Percentiles rank a stretch among this genome's conserved stretches.
These are phyloP conservation scores for Apiotrichum mycotoxinovorans DNA, from an alignment of 1,284 basidiomycete genomes.

Conservation along the genomic window DNA sequence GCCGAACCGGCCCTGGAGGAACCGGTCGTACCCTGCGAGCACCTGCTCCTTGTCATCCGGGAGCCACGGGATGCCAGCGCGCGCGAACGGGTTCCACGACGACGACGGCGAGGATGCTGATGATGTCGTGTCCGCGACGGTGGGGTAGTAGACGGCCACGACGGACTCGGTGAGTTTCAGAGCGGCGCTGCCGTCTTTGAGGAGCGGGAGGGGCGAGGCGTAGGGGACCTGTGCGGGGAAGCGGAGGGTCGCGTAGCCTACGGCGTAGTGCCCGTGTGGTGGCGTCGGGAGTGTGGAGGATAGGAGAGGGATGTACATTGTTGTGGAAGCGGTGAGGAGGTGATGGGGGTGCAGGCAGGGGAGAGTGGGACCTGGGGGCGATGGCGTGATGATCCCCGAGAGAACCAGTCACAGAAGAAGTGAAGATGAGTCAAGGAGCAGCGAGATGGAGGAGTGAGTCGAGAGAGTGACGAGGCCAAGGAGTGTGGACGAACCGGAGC, in stretches of 20 bases:
- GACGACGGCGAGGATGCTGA: background rate
- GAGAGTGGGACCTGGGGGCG: too few relatives aligned
- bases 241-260: slow-evolving; percentile 2
- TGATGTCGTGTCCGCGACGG: background rate
- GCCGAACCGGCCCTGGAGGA: background rate
- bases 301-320: slow-evolving; percentile 6
- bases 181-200: background rate
- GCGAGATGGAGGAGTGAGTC: too few relatives aligned
- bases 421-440: too few relatives aligned
- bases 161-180: slow-evolving; percentile 1
- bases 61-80: background rate
- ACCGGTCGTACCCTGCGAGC: background rate
- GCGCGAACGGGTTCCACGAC: background rate
- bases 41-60: background rate
- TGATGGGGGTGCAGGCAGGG: background rate
- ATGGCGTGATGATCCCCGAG: too few relatives aligned
- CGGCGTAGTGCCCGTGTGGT: background rate
- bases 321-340: background rate
- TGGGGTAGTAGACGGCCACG: slow-evolving; percentile 3
- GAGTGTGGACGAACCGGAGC: too few relatives aligned
- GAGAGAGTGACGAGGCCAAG: too few relatives aligned
- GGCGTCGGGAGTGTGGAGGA: background rate
- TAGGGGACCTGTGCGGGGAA: background rate
- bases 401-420: too few relatives aligned
- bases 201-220: background rate